phyloP scores from a whole-genome alignment of 441 rosid species.

The Arabidopsis lyrata region DNA sequence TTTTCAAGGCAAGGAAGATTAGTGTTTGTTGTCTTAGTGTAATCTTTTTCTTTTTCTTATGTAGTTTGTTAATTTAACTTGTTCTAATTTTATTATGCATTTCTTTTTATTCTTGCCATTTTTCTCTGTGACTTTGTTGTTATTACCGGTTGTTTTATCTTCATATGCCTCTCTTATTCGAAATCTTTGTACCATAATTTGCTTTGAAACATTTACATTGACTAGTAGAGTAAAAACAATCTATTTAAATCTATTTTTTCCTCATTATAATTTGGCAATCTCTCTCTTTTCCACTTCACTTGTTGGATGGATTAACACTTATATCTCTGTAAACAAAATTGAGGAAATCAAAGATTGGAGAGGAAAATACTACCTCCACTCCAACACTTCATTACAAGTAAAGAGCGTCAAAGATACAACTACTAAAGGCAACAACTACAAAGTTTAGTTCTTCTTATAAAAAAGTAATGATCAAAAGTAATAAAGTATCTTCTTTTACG shows the following conservation, averaged over 20 bases:
- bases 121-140: slow-evolving; percentile 22
- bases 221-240: too few relatives aligned
- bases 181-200: slow-evolving; percentile 19
- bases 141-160: not conserved
- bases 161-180: slow-evolving; percentile 12
- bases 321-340: not conserved
- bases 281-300: not conserved
- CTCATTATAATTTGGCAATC: too few relatives aligned
- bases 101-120: not conserved
- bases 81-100: slow-evolving; percentile 1
- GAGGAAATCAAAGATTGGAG: not conserved
- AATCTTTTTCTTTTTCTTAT: not conserved
- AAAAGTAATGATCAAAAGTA: not conserved
- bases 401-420: slow-evolving; percentile 27
- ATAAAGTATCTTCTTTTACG: not conserved
- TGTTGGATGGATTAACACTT: not conserved
- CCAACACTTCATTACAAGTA: slow-evolving; percentile 12
- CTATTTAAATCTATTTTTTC: too few relatives aligned
- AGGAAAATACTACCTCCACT: slow-evolving; percentile 18
- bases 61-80: not conserved
- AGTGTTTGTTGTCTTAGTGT: slow-evolving; percentile 30
- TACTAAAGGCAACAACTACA: slow-evolving; percentile 28
- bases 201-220: slow-evolving; percentile 1
- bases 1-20: slow-evolving; percentile 7
- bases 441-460: slow-evolving; percentile 21